Percentiles rank a stretch among this genome's conserved stretches.
These are phyloP conservation scores for Oryza punctata DNA, from an alignment of 176 grass and related monocot species.

Conservation along the genomic window DNA sequence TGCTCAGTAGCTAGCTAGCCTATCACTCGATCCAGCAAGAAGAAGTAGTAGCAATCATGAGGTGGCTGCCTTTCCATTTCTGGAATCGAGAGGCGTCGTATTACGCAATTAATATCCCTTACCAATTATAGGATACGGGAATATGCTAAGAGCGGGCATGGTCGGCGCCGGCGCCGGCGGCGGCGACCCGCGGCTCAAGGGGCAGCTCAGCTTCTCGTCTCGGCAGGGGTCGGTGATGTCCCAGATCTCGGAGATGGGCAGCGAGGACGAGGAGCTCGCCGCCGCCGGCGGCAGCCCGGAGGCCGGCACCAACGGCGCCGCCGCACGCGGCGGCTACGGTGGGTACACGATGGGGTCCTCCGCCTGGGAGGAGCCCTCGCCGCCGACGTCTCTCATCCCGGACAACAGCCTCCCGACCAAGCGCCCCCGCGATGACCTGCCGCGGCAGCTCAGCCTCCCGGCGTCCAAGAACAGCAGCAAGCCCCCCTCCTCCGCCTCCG, in stretches of 20 bases:
- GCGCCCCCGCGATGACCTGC: conserved; percentile 38
- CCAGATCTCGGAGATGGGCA: conserved; percentile 94
- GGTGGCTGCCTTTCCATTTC: conserved; percentile 42
- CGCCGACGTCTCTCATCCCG: conserved; percentile 32
- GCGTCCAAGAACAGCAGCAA: conserved; percentile 10
- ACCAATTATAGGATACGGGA: conserved; percentile 62
- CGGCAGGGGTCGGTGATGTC: conserved; percentile 92
- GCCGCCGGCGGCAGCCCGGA: conserved; percentile 58
- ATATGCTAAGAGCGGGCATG: conserved; percentile 60
- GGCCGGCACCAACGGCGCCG: conserved; percentile 47
- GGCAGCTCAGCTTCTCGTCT: conserved; percentile 86
- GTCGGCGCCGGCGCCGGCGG: conserved; percentile 25
- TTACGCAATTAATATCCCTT: conserved; percentile 25
- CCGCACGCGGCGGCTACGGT: conserved; percentile 27
- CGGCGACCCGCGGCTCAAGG: conserved; percentile 50
- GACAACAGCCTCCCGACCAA: conserved; percentile 42
- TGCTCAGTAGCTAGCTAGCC: no score
- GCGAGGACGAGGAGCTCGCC: conserved; percentile 77
- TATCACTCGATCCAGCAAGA: neutral
- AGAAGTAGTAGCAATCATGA: conserved; percentile 40
- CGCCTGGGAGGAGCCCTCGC: conserved; percentile 60
- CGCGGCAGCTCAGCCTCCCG: conserved; percentile 69
- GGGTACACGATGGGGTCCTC: conserved; percentile 44
- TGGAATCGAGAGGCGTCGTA: conserved; percentile 20
- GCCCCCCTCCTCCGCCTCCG: neutral